Conservation (phyloP, 257 asterid species). For the Nicotiana otophora region DNA sequence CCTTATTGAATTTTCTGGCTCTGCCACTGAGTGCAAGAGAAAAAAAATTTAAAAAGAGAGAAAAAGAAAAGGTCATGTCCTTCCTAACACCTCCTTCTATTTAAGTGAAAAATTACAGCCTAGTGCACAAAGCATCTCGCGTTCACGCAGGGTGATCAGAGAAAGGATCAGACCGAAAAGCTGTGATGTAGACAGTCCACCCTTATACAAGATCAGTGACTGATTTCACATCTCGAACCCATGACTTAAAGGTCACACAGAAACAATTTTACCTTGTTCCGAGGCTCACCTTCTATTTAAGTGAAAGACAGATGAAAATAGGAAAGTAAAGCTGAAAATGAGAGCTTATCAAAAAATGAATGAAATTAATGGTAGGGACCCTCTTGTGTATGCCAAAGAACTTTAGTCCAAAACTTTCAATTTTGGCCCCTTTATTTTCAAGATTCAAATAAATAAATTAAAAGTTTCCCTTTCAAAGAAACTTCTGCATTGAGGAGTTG, state of each 20-base stretch:
- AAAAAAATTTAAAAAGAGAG: too few species aligned
- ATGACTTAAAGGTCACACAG: fast-evolving
- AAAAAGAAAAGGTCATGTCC: neutral
- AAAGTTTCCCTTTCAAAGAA: neutral
- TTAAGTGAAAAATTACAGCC: too few species aligned
- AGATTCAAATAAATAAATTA: neutral
- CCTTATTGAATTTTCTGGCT: too few species aligned
- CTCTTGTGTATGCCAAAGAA: neutral
- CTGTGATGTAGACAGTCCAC: too few species aligned
- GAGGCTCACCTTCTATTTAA: neutral
- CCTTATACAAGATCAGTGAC: too few species aligned
- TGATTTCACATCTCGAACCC: too few species aligned
- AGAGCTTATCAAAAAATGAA: neutral
- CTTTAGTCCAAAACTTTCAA: neutral
- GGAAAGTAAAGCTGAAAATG: neutral
- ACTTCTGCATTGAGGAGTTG: neutral
- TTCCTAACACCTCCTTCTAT: neutral
- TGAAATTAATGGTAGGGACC: neutral
- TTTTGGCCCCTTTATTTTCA: neutral
- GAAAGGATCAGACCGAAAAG: fast-evolving
- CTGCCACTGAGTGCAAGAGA: too few species aligned
- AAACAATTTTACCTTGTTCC: too few species aligned
- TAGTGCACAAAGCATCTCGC: too few species aligned
- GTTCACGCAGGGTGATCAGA: too few species aligned
- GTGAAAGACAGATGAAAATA: neutral